These are phyloP conservation scores for Botrytis fragariae DNA, from an alignment of 2,329 filamentous ascomycete species.

Conservation along the genomic window DNA sequence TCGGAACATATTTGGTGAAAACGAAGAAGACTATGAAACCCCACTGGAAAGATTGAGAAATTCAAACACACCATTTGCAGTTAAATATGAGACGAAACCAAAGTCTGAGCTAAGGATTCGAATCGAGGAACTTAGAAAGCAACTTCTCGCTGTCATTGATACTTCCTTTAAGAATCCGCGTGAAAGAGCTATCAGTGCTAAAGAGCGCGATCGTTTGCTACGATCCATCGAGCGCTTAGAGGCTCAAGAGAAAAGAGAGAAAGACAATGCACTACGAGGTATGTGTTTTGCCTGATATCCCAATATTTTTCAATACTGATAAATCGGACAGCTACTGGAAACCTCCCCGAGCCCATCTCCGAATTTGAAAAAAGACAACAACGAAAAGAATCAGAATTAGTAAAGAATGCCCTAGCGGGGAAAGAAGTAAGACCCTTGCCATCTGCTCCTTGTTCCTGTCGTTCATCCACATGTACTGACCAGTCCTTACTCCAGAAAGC, in stretches of 20 bases:
- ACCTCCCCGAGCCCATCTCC: conserved; percentile 23
- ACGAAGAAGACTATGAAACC: conserved; percentile 8
- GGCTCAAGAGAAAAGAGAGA: conserved; percentile 8
- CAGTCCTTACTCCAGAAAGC: not conserved
- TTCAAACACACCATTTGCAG: not conserved
- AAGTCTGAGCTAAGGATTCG: not conserved
- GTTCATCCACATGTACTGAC: not conserved
- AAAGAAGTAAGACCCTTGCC: conserved; percentile 1
- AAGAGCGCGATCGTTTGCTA: conserved; percentile 1
- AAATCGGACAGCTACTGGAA: not conserved
- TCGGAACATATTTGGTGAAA: not conserved
- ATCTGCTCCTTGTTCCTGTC: not conserved
- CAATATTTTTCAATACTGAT: not conserved
- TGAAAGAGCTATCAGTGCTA: not conserved
- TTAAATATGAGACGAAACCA: not conserved
- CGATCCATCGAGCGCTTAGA: conserved; percentile 22
- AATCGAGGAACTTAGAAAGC: conserved; percentile 8
- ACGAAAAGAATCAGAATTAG: not conserved
- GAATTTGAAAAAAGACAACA: conserved; percentile 22
- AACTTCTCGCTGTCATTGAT: conserved; percentile 7
- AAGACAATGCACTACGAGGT: conserved; percentile 20
- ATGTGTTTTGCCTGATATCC: not conserved
- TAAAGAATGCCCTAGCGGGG: conserved; percentile 19
- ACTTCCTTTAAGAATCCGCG: not conserved
- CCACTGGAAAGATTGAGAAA: not conserved